Evolutionary conservation across 768 basidiomycete genomes (phyloP), one percentile per base, ranked within the genome.

Genomic region (Calvatia gigantea): DNA sequence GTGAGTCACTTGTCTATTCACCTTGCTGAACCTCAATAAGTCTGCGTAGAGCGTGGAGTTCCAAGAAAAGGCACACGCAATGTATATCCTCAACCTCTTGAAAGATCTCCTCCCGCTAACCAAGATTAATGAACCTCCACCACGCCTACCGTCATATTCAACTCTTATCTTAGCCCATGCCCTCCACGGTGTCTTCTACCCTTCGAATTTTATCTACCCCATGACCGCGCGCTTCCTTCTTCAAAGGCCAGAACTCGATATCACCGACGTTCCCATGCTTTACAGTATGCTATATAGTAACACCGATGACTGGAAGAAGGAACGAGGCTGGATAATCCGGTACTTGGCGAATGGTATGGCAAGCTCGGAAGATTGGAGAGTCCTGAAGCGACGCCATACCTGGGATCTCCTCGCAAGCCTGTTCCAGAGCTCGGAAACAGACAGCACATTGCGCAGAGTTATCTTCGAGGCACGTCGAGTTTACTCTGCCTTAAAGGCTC

Each of bases 381-480:
- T 93, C 2, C 67, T 95, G 51, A 85, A 85, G 62, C 76, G 91
- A 42, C 73, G 94, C 25, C 90, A 94, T 64, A 92, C 91, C 0
- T 96, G 92, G 89, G 91, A 93, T 59, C 73, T 96, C 27, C 69
- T 96, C 2, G 87, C 92, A 1, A 91, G 89, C 56, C 66, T 94
- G 47, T 94, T 86, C 69, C 87, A 91, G 60, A 83, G 84, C 56
- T 82, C 82, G 0, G 67, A 73, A 41, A 69, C 71, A 2, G 89
- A 93, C 54, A 57, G 64, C 0, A 49, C 72, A 1, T 63, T 90
- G 58, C 76, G 87, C 14, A 71, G 72, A 41, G 76, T 80, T 2
- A 82, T 92, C 32, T 67, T 93, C 4, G 89, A 90, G 77, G 90
- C 87, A 58, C 28, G 77, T 71, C 2, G 9, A 15, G 37, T 21